A percentile compares a stretch with the other conserved stretches of the same genome.
Evolutionary conservation across 805 yeast genomes (phyloP).

Genomic region (Kazachstania taianensis): DNA sequence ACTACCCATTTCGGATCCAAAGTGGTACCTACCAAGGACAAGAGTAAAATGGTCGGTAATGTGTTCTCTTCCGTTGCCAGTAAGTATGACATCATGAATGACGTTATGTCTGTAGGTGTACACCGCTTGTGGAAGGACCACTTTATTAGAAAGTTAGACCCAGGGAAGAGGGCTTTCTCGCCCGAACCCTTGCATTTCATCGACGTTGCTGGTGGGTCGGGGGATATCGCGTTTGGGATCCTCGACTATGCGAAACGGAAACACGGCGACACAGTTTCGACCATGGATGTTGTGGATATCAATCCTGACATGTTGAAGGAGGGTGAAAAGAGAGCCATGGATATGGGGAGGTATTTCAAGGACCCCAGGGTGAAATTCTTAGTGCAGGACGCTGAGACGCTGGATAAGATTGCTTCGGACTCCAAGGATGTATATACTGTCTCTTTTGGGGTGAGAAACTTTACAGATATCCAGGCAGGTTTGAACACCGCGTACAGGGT

Average conservation of each 20-base stretch:
- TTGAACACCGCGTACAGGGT: slow-evolving; percentile 92
- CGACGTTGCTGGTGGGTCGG: slow-evolving; percentile 98
- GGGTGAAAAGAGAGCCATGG: slow-evolving; percentile 68
- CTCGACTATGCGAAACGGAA: slow-evolving; percentile 79
- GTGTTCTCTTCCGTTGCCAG: slow-evolving; percentile 94
- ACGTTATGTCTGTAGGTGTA: slow-evolving; percentile 92
- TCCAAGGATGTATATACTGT: slow-evolving; percentile 94
- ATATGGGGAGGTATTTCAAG: slow-evolving; percentile 44
- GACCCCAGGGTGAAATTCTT: slow-evolving; percentile 59
- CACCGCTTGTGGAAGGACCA: slow-evolving; percentile 94
- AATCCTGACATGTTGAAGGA: slow-evolving; percentile 93
- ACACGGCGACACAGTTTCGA: slow-evolving; percentile 62
- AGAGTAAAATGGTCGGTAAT: slow-evolving; percentile 72
- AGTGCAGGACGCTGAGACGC: slow-evolving; percentile 86
- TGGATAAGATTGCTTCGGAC: slow-evolving; percentile 74
- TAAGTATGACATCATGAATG: slow-evolving; percentile 93
- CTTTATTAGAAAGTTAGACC: slow-evolving; percentile 77
- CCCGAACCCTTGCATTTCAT: slow-evolving; percentile 73
- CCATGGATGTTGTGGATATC: slow-evolving; percentile 90
- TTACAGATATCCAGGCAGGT: slow-evolving; percentile 90
- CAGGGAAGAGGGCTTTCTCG: slow-evolving; percentile 81
- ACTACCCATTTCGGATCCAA: slow-evolving; percentile 87
- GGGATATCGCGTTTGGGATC: slow-evolving; percentile 93
- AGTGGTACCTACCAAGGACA: slow-evolving; percentile 68
- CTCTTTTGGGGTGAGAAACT: slow-evolving; percentile 95